Base-by-base conservation (phyloP, 352 stramenopile species). In the Saprolegnia parasitica region DNA sequence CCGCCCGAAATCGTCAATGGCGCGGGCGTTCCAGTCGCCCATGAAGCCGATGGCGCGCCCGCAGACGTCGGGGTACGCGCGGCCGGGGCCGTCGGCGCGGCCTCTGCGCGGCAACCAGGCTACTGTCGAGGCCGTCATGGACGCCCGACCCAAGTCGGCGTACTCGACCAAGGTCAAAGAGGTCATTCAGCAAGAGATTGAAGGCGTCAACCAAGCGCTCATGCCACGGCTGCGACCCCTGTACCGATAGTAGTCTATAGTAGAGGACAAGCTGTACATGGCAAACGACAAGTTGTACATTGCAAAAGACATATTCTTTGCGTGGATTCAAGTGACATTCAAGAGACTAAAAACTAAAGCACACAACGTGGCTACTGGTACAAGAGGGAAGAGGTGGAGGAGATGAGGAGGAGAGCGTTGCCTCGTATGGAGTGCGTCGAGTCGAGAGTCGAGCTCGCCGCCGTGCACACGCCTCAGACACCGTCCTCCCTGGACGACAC, bases 181-280 rank as follows among this genome's bases (percentile, higher is more conserved):
- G 39, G 45, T 11, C 11, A 23, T 50, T 11, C 26, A 50, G 35
- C 55, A 63, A 3, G 16, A 35, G 24, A 67, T 56, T n/a, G 64
- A 35, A 71, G 68, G 61, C 49, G 72, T 62, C 49, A 62, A 64
- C 62, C 65, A 77, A 39, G 56, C 57, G 71, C 70, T 72, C 47
- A 23, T 57, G 45, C 23, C 68, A 9, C 63, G 63, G 6, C 54
- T 29, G 4, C 46, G 40, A 15, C 63, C 63, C n/a, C 37, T 70
- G 18, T 70, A 70, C 29, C 63, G 63, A 63, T 70, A 39, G 62
- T 20, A 50, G 26, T 45, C 23, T 37, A 54, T 29, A 56, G 6
- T 50, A 74, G n/a, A 16, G 10, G 35, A 42, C 20, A 16, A 40
- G 21, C 0, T 32, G 37, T 24, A 15, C 29, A n/a, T 55, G 11